Conservation (phyloP, 805 yeast genomes). For the Candida corydali region DNA sequence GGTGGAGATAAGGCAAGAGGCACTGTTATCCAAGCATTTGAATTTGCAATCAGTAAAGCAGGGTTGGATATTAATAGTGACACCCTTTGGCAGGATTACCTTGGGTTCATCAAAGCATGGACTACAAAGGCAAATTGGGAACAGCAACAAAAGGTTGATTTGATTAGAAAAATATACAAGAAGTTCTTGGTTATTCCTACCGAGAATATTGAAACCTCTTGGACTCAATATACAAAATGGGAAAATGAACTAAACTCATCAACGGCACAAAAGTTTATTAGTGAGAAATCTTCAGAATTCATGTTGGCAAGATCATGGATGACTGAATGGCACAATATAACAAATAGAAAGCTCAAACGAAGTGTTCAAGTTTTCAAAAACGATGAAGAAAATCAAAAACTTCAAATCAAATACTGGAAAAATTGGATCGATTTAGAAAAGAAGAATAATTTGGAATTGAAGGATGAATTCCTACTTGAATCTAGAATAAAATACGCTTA, state of each 20-base stretch:
- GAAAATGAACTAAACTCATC: constrained; percentile 72
- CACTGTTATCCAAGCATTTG: constrained; percentile 75
- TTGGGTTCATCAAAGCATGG: constrained; percentile 76
- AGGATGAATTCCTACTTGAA: constrained; percentile 41
- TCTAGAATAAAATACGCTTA: constrained; percentile 69
- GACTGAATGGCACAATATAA: constrained; percentile 64
- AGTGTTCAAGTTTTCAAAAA: constrained; percentile 26
- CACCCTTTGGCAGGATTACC: constrained; percentile 74
- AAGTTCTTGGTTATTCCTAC: constrained; percentile 74
- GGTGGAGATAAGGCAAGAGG: constrained; percentile 81
- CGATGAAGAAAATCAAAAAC: constrained; percentile 17
- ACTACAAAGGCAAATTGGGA: constrained; percentile 80
- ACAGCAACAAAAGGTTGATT: constrained; percentile 73
- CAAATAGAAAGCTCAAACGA: constrained; percentile 45
- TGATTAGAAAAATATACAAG: constrained; percentile 68
- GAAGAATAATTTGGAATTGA: constrained; percentile 60
- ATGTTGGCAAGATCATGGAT: constrained; percentile 82
- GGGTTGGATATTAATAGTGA: constrained; percentile 76
- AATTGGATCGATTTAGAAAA: constrained; percentile 80
- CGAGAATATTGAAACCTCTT: constrained; percentile 65
- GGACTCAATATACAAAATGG: constrained; percentile 80
- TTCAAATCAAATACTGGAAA: constrained; percentile 57
- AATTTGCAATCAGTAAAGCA: constrained; percentile 71
- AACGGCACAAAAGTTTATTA: constrained; percentile 79
- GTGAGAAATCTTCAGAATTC: constrained; percentile 77